Conservation (phyloP, 225 moss, liverwort and hornwort species). For the Thuidium tamariscinum region DNA sequence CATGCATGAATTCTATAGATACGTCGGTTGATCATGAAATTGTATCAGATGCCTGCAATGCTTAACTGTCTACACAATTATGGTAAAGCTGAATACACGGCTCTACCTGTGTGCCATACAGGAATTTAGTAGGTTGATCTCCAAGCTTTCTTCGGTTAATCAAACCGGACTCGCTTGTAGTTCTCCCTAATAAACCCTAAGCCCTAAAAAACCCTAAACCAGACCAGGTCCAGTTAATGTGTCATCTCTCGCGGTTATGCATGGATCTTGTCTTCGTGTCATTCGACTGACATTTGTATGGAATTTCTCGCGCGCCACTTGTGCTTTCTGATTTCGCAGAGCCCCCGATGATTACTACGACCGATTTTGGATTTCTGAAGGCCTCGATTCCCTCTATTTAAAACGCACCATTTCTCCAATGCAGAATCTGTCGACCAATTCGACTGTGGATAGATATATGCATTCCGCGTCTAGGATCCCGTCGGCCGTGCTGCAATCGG, state of each 20-base stretch:
- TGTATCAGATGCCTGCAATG: not conserved
- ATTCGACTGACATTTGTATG: too few species aligned
- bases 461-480: not conserved
- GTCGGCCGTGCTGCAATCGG: not conserved
- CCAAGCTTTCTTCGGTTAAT: not conserved
- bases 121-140: not conserved
- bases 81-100: not conserved
- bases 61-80: not conserved
- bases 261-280: not conserved
- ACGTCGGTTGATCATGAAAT: not conserved
- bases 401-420: not conserved
- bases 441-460: rapidly evolving
- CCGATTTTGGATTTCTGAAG: not conserved
- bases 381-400: not conserved
- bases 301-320: too few species aligned
- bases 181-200: too few species aligned
- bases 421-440: not conserved
- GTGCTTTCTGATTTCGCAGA: not conserved
- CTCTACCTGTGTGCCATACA: not conserved
- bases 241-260: not conserved
- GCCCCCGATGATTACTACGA: not conserved
- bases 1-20: not conserved
- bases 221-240: too few species aligned
- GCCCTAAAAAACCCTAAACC: too few species aligned
- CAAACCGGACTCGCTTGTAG: not conserved